Conservation (phyloP, 805 yeast species). For the Clavispora fructus region DNA sequence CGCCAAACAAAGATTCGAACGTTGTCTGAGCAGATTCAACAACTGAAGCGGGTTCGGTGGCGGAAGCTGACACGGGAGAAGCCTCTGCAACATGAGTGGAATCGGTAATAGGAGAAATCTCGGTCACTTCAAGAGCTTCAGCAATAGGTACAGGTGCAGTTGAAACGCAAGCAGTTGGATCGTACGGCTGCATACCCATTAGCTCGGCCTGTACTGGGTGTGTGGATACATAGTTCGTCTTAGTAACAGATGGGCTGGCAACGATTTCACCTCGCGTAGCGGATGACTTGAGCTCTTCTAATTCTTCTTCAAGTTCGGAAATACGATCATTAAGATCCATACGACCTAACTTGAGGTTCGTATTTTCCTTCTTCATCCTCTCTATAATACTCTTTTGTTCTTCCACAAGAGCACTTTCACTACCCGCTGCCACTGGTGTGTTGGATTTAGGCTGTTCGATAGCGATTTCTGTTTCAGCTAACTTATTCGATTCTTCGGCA, state of each 20-base stretch:
- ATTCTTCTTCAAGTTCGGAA: slow-evolving; percentile 21
- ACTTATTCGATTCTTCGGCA: neutral
- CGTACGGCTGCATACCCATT: neutral
- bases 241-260: neutral
- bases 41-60: neutral
- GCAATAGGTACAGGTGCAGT: neutral
- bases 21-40: neutral
- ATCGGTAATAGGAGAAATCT: no score
- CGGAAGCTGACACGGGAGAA: no score
- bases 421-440: neutral
- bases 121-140: neutral
- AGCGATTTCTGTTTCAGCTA: neutral
- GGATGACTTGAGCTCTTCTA: slow-evolving; percentile 11
- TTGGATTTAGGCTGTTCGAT: neutral
- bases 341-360: slow-evolving; percentile 34
- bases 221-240: neutral
- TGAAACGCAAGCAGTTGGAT: slow-evolving; percentile 1
- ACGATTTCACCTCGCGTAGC: neutral
- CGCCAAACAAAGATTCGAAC: neutral
- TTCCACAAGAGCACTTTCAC: slow-evolving; percentile 21
- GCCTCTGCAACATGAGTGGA: no score
- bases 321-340: slow-evolving; percentile 36
- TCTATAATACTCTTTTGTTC: slow-evolving; percentile 31
- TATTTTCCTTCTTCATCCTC: slow-evolving; percentile 36
- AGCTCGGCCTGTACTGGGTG: neutral